Evolutionary conservation across 1,139 yeast species (phyloP).

Genomic region (Lodderomyces oxycetoniae): DNA sequence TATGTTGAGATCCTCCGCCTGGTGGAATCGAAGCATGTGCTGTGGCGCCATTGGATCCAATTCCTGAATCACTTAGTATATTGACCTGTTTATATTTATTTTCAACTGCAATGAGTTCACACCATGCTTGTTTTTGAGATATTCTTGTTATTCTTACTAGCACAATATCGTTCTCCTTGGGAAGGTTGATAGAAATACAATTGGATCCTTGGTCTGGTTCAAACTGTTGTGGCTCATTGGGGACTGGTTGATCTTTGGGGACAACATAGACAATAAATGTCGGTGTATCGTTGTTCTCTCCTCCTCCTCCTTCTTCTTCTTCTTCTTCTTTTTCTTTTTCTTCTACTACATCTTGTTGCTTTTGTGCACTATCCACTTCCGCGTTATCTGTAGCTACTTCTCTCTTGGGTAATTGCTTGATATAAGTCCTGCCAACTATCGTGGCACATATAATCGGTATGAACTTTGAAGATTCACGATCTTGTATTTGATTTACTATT

Average conservation of each 20-base stretch:
- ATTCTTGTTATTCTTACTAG: constrained; percentile 71
- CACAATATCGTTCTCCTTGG: constrained; percentile 82
- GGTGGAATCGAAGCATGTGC: constrained; percentile 39
- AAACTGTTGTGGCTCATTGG: neutral
- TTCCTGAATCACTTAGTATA: constrained; percentile 57
- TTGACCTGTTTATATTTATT: constrained; percentile 41
- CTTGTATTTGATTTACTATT: constrained; percentile 28
- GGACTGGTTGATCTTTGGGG: constrained; percentile 15
- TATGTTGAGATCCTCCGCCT: constrained; percentile 53
- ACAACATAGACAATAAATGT: constrained; percentile 29
- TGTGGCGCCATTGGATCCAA: constrained; percentile 56
- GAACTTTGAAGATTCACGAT: constrained; percentile 19
- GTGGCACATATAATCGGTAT: constrained; percentile 62
- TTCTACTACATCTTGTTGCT: neutral
- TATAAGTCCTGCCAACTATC: constrained; percentile 44
- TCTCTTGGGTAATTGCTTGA: too few species aligned
- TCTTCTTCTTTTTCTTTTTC: neutral
- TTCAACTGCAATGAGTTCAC: constrained; percentile 81
- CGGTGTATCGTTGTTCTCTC: constrained; percentile 6
- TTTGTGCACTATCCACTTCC: constrained; percentile 7
- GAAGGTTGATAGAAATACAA: constrained; percentile 49
- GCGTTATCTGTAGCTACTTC: too few species aligned
- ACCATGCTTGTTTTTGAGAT: constrained; percentile 64
- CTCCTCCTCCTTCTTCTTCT: constrained; percentile 6
- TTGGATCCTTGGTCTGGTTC: neutral